phyloP scores from a whole-genome alignment of 1,284 basidiomycete species.

The Dichomitus squalens region DNA sequence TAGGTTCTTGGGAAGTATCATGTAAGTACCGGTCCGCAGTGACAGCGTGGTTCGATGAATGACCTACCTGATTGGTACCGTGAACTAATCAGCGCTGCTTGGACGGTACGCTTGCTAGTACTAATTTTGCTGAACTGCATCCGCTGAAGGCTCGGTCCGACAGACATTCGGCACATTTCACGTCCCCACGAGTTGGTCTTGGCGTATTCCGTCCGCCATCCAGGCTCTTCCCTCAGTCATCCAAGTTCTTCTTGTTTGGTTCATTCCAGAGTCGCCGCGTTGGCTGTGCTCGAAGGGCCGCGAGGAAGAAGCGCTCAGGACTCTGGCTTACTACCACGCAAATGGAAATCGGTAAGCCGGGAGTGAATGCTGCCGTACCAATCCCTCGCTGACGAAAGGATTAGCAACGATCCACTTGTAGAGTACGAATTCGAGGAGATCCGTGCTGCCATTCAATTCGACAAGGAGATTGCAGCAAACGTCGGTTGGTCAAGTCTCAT shows the following conservation, averaged over 20 bases:
- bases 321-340: slow-evolving; percentile 57
- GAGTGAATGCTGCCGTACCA: background rate
- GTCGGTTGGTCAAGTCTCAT: slow-evolving; percentile 53
- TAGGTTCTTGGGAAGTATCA: slow-evolving; percentile 43
- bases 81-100: slow-evolving; percentile 44
- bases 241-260: slow-evolving; percentile 54
- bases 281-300: slow-evolving; percentile 57
- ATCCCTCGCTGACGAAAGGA: background rate
- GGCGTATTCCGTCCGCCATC: slow-evolving; percentile 63
- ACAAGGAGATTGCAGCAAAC: slow-evolving; percentile 43
- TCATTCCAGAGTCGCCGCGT: slow-evolving; percentile 63
- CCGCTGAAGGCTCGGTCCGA: slow-evolving; percentile 8
- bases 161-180: slow-evolving; percentile 61
- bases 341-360: slow-evolving; percentile 48
- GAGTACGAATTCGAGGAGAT: slow-evolving; percentile 66
- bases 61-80: background rate
- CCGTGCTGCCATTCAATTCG: slow-evolving; percentile 53
- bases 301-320: slow-evolving; percentile 47
- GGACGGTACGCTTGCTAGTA: slow-evolving; percentile 39
- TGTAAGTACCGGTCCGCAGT: slow-evolving; percentile 35
- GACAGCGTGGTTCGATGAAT: background rate
- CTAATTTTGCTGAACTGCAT: background rate
- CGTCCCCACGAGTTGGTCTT: slow-evolving; percentile 53
- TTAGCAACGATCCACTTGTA: slow-evolving; percentile 56
- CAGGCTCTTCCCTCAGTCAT: slow-evolving; percentile 61